Evolutionary conservation across 805 yeast species (phyloP).

Genomic region (Wickerhamomyces strasburgensis): DNA sequence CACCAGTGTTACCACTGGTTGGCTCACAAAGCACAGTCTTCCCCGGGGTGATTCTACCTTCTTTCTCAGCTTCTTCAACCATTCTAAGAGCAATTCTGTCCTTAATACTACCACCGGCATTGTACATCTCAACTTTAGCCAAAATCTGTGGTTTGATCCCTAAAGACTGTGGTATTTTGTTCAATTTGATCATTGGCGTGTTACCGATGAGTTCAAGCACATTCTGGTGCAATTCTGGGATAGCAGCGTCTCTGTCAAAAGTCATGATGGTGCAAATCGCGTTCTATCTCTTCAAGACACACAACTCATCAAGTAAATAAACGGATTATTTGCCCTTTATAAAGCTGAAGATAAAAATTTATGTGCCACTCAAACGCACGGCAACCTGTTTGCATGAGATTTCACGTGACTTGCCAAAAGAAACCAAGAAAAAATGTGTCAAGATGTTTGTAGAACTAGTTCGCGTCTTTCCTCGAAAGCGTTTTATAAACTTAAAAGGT

Average conservation of each 20-base stretch:
- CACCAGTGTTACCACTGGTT: conserved; percentile 89
- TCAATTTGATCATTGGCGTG: conserved; percentile 74
- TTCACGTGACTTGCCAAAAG: no score
- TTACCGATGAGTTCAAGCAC: conserved; percentile 77
- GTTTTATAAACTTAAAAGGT: no score
- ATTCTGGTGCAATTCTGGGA: conserved; percentile 10
- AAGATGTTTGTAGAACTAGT: no score
- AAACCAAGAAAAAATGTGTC: no score
- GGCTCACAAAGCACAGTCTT: conserved; percentile 84
- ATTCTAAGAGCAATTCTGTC: conserved; percentile 84
- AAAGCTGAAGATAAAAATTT: not conserved
- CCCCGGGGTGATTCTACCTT: conserved; percentile 79
- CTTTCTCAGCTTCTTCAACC: conserved; percentile 80
- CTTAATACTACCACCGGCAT: conserved; percentile 87
- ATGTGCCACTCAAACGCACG: conserved; percentile 11
- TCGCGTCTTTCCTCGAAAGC: no score
- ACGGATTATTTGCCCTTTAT: not conserved
- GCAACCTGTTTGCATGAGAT: no score
- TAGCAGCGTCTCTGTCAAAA: conserved; percentile 1
- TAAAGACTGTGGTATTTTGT: conserved; percentile 68
- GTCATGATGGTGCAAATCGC: not conserved
- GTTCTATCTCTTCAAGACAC: not conserved
- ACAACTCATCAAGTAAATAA: not conserved
- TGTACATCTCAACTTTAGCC: conserved; percentile 78
- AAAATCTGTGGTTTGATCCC: conserved; percentile 69